These are phyloP conservation scores for Neurospora cerealis DNA, from an alignment of 495 filamentous ascomycete species.

Conservation along the genomic window DNA sequence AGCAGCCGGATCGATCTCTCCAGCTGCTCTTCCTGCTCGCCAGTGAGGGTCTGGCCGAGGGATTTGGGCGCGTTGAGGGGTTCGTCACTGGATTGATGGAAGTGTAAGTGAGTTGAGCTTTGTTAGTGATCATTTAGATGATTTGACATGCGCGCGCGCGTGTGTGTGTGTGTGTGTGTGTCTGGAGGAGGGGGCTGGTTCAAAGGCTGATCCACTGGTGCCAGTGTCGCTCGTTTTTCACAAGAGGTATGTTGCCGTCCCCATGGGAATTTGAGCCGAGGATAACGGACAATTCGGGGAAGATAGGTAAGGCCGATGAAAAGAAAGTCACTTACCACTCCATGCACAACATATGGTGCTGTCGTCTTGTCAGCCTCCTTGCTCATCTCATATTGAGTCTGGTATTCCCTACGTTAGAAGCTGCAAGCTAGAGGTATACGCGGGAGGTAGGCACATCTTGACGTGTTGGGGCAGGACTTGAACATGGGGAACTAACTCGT, in stretches of 20 bases:
- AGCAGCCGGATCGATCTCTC: not conserved
- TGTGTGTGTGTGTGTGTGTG: not conserved
- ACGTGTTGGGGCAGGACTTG: not conserved
- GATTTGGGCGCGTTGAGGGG: not conserved
- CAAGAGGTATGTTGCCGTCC: not conserved
- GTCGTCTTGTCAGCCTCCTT: not conserved
- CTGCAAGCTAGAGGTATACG: not conserved
- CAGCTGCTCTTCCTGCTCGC: not conserved
- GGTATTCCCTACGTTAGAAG: not conserved
- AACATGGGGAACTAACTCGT: not conserved
- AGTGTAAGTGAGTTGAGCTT: not conserved
- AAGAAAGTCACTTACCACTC: not conserved
- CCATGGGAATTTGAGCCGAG: not conserved
- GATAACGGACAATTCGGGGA: not conserved
- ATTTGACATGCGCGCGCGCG: not conserved
- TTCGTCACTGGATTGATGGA: not conserved
- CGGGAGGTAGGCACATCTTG: not conserved
- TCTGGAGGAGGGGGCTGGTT: not conserved
- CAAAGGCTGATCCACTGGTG: not conserved
- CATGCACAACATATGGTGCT: not conserved
- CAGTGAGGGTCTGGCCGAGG: not conserved
- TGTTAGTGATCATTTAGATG: not conserved
- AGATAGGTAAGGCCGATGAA: not conserved
- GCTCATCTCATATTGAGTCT: not conserved
- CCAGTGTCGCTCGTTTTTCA: not conserved